Evolutionary conservation across 257 asterid genomes (phyloP).

Genomic region (Leptodermis oblonga): DNA sequence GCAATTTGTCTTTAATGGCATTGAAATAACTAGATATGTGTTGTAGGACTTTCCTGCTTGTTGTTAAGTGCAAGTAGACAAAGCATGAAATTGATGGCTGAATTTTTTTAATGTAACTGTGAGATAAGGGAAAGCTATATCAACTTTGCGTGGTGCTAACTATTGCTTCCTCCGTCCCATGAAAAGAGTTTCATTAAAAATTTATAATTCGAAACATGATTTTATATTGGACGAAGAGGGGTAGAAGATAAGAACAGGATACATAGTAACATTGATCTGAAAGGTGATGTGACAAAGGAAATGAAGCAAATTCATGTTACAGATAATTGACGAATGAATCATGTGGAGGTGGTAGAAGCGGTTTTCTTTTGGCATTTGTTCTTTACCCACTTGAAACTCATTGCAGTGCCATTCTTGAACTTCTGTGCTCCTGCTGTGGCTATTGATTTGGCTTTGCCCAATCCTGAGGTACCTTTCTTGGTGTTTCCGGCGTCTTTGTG

Average conservation of each 20-base stretch:
- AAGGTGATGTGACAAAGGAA: not conserved
- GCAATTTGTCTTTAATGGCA: not conserved
- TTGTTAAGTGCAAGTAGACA: not conserved
- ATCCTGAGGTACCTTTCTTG: slow-evolving; percentile 46
- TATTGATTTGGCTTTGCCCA: slow-evolving; percentile 60
- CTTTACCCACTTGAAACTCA: slow-evolving; percentile 68
- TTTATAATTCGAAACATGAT: too few relatives aligned
- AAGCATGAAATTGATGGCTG: not conserved
- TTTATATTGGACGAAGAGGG: too few relatives aligned
- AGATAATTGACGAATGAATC: slow-evolving; percentile 11
- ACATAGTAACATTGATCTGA: slow-evolving; percentile 5
- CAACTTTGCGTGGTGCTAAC: not conserved
- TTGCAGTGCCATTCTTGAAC: slow-evolving; percentile 56
- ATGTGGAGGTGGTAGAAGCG: slow-evolving; percentile 40
- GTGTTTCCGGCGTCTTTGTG: slow-evolving; percentile 30
- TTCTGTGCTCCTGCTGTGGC: slow-evolving; percentile 58
- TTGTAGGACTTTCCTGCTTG: not conserved
- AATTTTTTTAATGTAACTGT: too few relatives aligned
- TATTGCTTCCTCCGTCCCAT: too few relatives aligned
- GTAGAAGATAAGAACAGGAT: too few relatives aligned
- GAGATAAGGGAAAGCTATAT: not conserved
- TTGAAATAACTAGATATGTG: not conserved
- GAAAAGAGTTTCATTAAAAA: too few relatives aligned
- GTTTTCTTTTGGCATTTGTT: slow-evolving; percentile 64
- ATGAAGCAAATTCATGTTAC: not conserved